Base-by-base conservation (phyloP, 164 flowering plant species). In the Vitis amurensis region DNA sequence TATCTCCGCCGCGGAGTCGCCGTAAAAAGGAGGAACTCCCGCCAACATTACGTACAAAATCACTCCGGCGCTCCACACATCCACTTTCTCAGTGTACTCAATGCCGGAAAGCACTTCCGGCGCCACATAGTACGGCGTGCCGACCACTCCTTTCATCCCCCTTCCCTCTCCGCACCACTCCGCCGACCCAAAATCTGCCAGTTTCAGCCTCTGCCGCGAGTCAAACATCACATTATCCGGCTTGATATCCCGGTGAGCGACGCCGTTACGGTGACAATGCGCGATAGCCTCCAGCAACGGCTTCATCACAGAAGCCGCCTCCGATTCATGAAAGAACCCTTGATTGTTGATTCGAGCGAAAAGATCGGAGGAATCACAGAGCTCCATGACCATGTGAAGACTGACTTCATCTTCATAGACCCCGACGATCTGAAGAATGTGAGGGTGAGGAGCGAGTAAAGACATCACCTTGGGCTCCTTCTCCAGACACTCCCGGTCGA, bases 101-200 rank as follows among this genome's bases (percentile, higher is more conserved):
- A 83, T 81, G 61, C 92, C 93, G 59, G 68, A 55, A 68, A 92
- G 17, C 47, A 92, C 89, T 80, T 92, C 97, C 71, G 96, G 94
- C 73, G 97, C 97, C 60, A 92, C 92, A 52, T 90, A 92, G 56
- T 90, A 90, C 71, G 97, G 94, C 71, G 97, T 89, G 48, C 97
- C 97, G 7, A 90, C 97, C 5, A 92, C 68, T 14, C 94, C 96
- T 1, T 61, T 74, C 86, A 84, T 75, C 48, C 19, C 9, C 11
- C 68, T 37, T 1, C 58, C 78, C 19, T 72, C 87, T 12, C 68
- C 74, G 49, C 86, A 59, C 81, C 84, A 80, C 70, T 79, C 89
- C 2, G 93, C 93, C 0, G 97, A 90, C 11, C 97, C 97, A 44
- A 91, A 88, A 63, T 90, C 97, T 0, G 85, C 88, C 1, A 91